Percentiles rank a stretch among this genome's conserved stretches.
phyloP scores from a whole-genome alignment of 164 flowering plant species.

The Tinospora cordifolia region DNA sequence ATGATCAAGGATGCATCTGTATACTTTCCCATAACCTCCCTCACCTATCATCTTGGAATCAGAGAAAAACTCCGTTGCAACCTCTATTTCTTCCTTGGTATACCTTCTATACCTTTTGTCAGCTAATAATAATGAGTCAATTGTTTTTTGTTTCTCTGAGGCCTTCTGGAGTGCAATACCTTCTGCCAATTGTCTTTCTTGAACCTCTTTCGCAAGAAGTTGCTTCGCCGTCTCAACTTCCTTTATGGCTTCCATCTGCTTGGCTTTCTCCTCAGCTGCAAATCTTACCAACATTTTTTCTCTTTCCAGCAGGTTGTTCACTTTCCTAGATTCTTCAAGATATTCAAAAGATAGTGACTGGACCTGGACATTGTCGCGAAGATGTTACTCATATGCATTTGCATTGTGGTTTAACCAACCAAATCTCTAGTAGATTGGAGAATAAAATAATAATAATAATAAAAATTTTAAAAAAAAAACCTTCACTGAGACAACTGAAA shows the following conservation, averaged over 20 bases:
- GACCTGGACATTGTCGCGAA: constrained; percentile 33
- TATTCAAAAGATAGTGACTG: constrained; percentile 51
- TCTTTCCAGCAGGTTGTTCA: constrained; percentile 44
- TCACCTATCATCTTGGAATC: constrained; percentile 60
- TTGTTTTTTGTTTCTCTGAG: constrained; percentile 48
- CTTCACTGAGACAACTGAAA: background rate
- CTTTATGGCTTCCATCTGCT: constrained; percentile 47
- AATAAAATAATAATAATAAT: too few relatives aligned
- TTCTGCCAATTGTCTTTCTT: constrained; percentile 64
- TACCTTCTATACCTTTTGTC: constrained; percentile 68
- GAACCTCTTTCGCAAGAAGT: constrained; percentile 52
- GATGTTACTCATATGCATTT: background rate
- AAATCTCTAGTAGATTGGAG: background rate
- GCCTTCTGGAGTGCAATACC: constrained; percentile 44
- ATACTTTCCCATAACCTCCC: constrained; percentile 84
- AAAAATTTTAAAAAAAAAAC: background rate
- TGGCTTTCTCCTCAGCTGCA: constrained; percentile 54
- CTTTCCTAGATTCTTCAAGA: constrained; percentile 52
- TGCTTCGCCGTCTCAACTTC: constrained; percentile 55
- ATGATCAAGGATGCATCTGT: constrained; percentile 65
- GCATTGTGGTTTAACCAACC: background rate
- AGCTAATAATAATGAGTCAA: constrained; percentile 41
- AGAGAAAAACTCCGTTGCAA: constrained; percentile 63
- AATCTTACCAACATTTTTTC: constrained; percentile 49
- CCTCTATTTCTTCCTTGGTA: constrained; percentile 51